These are phyloP conservation scores for Irineochytrium annulatum DNA, from an alignment of 192 early-diverging fungal genomes.

Conservation along the genomic window DNA sequence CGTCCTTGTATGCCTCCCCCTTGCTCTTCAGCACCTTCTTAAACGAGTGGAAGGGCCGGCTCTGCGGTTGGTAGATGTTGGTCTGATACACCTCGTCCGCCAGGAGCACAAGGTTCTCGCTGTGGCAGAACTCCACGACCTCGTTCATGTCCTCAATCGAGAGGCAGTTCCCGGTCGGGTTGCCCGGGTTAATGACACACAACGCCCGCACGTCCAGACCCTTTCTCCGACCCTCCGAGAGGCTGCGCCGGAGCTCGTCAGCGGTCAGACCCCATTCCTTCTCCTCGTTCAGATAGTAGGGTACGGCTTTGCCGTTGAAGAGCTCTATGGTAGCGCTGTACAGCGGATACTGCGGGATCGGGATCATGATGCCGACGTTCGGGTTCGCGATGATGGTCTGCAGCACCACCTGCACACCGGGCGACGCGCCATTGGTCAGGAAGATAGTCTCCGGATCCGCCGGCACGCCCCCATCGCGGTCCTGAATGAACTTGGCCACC, in stretches of 20 bases:
- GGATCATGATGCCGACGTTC: conserved; percentile 95
- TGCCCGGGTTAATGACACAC: conserved; percentile 97
- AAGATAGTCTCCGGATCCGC: conserved; percentile 81
- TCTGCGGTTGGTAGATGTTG: conserved; percentile 77
- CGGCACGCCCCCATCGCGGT: conserved; percentile 90
- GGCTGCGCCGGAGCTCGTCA: conserved; percentile 59
- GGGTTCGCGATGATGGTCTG: conserved; percentile 75
- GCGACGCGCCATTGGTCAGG: conserved; percentile 79
- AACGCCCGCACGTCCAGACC: conserved; percentile 89
- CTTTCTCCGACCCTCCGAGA: conserved; percentile 57
- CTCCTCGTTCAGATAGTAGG: conserved; percentile 89
- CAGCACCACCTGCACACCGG: conserved; percentile 89
- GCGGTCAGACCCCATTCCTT: conserved; percentile 72
- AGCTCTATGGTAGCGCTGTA: conserved; percentile 90
- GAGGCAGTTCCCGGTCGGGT: conserved; percentile 94
- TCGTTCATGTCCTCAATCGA: conserved; percentile 77
- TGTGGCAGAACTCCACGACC: conserved; percentile 76
- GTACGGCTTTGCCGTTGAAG: conserved; percentile 79
- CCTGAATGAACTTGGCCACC: conserved; percentile 82
- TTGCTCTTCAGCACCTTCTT: conserved; percentile 86
- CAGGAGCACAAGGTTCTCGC: conserved; percentile 76
- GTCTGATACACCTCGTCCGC: conserved; percentile 99
- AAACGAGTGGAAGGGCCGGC: conserved; percentile 92
- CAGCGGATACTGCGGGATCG: conserved; percentile 97
- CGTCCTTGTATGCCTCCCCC: conserved; percentile 59